Evolutionary conservation across 768 basidiomycete species (phyloP).

Genomic region (Mycena chlorophos): DNA sequence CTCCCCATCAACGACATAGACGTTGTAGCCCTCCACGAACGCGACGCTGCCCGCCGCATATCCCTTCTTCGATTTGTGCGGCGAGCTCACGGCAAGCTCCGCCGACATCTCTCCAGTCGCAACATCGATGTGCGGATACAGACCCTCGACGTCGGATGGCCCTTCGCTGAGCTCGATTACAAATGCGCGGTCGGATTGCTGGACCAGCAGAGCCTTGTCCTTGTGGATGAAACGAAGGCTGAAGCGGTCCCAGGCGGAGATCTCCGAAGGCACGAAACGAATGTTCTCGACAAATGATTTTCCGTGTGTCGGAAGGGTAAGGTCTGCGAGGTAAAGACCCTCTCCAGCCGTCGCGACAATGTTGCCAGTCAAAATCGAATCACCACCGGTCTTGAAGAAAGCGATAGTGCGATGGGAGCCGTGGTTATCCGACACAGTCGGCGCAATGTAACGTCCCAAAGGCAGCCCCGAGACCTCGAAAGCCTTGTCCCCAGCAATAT

Average conservation of each 20-base stretch:
- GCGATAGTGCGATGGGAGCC: conserved; percentile 51
- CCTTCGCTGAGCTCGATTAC: conserved; percentile 51
- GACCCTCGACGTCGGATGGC: conserved; percentile 43
- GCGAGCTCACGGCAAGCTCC: conserved; percentile 51
- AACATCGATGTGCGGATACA: conserved; percentile 49
- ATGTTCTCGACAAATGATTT: conserved; percentile 48
- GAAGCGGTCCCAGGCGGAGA: conserved; percentile 43
- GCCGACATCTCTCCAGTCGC: conserved; percentile 57
- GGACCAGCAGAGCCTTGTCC: conserved; percentile 57
- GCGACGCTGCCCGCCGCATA: conserved; percentile 45
- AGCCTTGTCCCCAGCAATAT: conserved; percentile 43
- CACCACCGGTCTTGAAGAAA: conserved; percentile 64
- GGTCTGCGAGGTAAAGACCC: conserved; percentile 65
- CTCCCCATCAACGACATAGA: conserved; percentile 54
- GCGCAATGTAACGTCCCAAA: conserved; percentile 64
- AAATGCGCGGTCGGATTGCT: conserved; percentile 52
- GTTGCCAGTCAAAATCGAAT: conserved; percentile 58
- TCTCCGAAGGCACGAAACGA: conserved; percentile 52
- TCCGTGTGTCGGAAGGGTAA: conserved; percentile 45
- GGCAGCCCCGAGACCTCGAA: conserved; percentile 59
- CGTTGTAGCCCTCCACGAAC: conserved; percentile 69
- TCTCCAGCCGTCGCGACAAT: conserved; percentile 62
- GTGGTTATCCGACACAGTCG: conserved; percentile 50
- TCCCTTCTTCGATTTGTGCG: conserved; percentile 21
- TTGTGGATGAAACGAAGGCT: conserved; percentile 59